Conservation (phyloP, 331 rosid species). For the Stylosanthes scabra region DNA sequence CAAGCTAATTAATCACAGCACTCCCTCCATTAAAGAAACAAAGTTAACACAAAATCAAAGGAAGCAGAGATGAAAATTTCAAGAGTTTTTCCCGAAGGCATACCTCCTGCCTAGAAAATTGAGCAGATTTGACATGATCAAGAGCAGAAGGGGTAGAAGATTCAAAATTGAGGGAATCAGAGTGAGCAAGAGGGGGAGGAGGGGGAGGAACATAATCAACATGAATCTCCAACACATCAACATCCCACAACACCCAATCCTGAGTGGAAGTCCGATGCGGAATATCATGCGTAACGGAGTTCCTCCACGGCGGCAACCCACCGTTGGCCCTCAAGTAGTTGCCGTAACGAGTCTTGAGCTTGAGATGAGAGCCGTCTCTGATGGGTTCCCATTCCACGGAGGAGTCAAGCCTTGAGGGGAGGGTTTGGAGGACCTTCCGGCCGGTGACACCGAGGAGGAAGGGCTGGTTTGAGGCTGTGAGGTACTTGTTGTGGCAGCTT, state of each 20-base stretch:
- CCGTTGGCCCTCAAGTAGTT: constrained; percentile 64
- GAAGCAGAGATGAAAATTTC: background rate
- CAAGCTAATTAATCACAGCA: background rate
- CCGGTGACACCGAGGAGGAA: constrained; percentile 68
- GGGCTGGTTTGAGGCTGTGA: constrained; percentile 62
- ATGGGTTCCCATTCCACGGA: constrained; percentile 69
- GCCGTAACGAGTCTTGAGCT: constrained; percentile 60
- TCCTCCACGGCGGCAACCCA: no score
- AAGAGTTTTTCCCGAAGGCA: background rate
- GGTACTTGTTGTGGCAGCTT: constrained; percentile 61
- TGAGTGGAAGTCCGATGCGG: constrained; percentile 61
- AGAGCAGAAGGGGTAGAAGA: constrained; percentile 45
- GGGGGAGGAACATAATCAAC: constrained; percentile 30
- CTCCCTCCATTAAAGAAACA: background rate
- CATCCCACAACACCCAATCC: constrained; percentile 70
- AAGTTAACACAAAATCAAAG: background rate
- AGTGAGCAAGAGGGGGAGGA: constrained; percentile 43
- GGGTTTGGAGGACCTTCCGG: constrained; percentile 58
- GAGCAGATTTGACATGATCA: constrained; percentile 35
- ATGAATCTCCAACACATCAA: constrained; percentile 62
- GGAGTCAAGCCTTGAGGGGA: constrained; percentile 54
- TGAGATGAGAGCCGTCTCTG: constrained; percentile 46
- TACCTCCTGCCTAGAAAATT: constrained; percentile 58
- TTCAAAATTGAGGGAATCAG: constrained; percentile 56
- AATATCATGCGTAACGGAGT: constrained; percentile 63